Base-by-base conservation (phyloP, 1,284 basidiomycete genomes). In the Flammula alnicola region DNA sequence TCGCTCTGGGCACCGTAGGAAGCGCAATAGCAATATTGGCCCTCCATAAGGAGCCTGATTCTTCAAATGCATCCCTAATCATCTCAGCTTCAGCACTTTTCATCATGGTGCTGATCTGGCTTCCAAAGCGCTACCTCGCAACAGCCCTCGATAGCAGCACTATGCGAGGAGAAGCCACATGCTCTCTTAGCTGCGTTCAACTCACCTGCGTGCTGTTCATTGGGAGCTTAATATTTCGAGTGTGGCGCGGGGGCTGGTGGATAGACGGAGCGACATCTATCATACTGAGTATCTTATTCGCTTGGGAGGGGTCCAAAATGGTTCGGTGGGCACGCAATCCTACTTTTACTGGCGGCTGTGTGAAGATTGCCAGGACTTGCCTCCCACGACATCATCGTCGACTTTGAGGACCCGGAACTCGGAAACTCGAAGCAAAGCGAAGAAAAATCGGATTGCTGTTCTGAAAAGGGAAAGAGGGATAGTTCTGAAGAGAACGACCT, bases 221-320 rank as follows among this genome's bases (percentile, higher is more conserved):
- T 7, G 66, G 66, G 1, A 48, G 51, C 16, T 39, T 66, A 23
- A 51, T 63, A 22, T 75, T 62, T 41, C 60, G 66, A 8, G 53
- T 71, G 2, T 75, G 76, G 75, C 46, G 54, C 0, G 69, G 70
- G 10, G 76, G 76, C 0, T 78, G 76, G 77, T 78, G 77, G 76
- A 63, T 77, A 4, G 76, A 78, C 48, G 58, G 68, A 6, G 68
- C 69, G 10, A 76, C 77, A 2, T 65, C 73, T 0, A 63, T 78
- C 17, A 45, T 69, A 5, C 62, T 78, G 12, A 70, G 67, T 4
- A 4, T 73, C 4, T 47, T 77, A 39, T 78, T 78, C 44, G 72
- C 66, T 4, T 71, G 71, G n/a, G n/a, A n/a, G n/a, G n/a, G n/a
- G n/a, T n/a, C n/a, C n/a, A n/a, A n/a, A n/a, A n/a, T n/a, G n/a